Evolutionary conservation across 176 grass and related monocot genomes (phyloP), one percentile per base, ranked within the genome.

Genomic region (Zoysia pacifica): DNA sequence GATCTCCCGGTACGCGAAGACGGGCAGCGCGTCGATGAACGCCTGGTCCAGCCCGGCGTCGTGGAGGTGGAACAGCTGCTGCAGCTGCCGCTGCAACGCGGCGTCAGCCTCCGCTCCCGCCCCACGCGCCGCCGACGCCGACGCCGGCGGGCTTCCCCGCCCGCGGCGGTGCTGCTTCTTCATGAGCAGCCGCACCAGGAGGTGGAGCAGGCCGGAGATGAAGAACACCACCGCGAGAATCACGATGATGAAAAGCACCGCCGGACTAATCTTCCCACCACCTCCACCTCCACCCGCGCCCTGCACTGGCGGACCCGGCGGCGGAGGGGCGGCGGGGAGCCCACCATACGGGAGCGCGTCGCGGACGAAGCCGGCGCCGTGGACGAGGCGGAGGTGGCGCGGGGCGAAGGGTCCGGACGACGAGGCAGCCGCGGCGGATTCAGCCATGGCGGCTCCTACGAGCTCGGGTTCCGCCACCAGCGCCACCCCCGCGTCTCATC

Each of bases 61-160:
- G 51, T 97, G 94, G 20, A 92, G 89, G 79, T 97, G 94, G 89
- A 97, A 94, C 28, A 97, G 94, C 85, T 94, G 89, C 83, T 92
- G 94, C 35, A 97, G 82, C 81, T 97, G 94, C 38, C 91, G 76
- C 81, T 97, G 94, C 71, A 93, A 66, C 13, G 82, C 87, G 12
- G 73, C 90, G 69, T 94, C 94, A 2, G 91, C 37, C 11, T 50
- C 55, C 16, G 72, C 91, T 2, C 35, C 81, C 2, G 65, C 70
- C 1, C 54, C 18, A 0, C 48, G 74, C 9, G 48, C 65, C 65
- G 64, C 45, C n/a, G 13, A 53, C 11, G 75, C 9, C 4, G 79
- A 0, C 43, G 69, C 10, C 41, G 75, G 36, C 19, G 70, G 16
- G 0, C 63, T 62, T 0, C 80, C 60, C 5, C 51, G 75, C 16